phyloP scores from a whole-genome alignment of 805 yeast genomes.

The Candida sonorensis region DNA sequence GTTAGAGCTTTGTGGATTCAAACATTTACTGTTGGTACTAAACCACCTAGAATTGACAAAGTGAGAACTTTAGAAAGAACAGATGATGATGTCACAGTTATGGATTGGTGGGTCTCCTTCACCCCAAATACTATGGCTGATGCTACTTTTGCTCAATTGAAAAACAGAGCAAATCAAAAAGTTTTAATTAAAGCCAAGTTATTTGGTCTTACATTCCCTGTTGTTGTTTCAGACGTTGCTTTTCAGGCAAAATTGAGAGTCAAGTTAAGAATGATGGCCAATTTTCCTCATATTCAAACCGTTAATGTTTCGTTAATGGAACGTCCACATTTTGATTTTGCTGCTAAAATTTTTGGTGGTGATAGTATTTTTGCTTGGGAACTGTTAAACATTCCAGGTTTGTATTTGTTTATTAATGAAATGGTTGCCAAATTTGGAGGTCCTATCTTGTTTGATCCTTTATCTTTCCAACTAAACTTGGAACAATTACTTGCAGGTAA shows the following conservation, averaged over 20 bases:
- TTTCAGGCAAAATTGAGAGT: constrained; percentile 71
- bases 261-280: constrained; percentile 80
- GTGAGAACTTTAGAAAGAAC: constrained; percentile 89
- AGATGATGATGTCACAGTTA: constrained; percentile 87
- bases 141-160: constrained; percentile 76
- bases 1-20: constrained; percentile 80
- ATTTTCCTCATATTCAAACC: constrained; percentile 91
- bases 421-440: constrained; percentile 85
- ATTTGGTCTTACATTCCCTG: constrained; percentile 81
- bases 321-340: constrained; percentile 85
- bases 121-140: constrained; percentile 89
- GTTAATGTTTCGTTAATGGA: constrained; percentile 79
- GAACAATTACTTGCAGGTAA: constrained; percentile 86
- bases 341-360: constrained; percentile 65
- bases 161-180: constrained; percentile 77
- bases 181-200: constrained; percentile 68
- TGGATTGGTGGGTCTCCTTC: constrained; percentile 95
- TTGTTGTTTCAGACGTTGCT: constrained; percentile 72
- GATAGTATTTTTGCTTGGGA: constrained; percentile 86
- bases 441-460: constrained; percentile 81
- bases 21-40: constrained; percentile 86
- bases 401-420: constrained; percentile 72
- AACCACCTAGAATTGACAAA: constrained; percentile 88
- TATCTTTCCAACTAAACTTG: constrained; percentile 86
- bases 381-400: constrained; percentile 79